A percentile compares a stretch with the other conserved stretches of the same genome.
These are phyloP conservation scores for Rhodomyrtus psidioides DNA, from an alignment of 441 rosid genomes.

Conservation along the genomic window DNA sequence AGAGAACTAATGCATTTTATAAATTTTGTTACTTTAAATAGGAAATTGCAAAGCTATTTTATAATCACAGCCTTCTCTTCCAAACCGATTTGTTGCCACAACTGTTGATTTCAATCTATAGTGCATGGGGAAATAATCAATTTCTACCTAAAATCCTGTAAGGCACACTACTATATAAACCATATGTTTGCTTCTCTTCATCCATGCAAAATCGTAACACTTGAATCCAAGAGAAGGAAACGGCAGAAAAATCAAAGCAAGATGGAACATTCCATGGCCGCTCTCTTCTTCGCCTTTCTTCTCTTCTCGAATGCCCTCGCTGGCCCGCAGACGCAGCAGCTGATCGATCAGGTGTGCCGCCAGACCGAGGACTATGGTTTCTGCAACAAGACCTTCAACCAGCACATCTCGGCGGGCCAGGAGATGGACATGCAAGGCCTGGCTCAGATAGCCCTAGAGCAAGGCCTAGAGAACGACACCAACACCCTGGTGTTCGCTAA, in stretches of 20 bases:
- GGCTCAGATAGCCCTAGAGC: not conserved
- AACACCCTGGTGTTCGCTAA: not conserved
- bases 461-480: not conserved
- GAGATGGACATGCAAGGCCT: not conserved
- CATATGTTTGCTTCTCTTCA: not conserved
- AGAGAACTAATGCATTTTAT: not conserved
- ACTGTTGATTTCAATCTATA: no score
- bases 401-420: not conserved
- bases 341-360: not conserved
- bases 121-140: no score
- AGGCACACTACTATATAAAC: not conserved
- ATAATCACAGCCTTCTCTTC: not conserved
- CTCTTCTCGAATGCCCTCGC: not conserved
- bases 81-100: no score
- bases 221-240: no score
- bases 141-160: no score
- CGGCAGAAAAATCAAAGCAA: not conserved
- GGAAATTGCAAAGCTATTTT: not conserved
- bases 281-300: not conserved
- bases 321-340: not conserved
- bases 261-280: not conserved
- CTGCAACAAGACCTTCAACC: conserved; percentile 1
- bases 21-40: not conserved
- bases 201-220: not conserved
- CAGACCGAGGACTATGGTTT: conserved; percentile 1